These are phyloP conservation scores for Yamadazyma membranifaciens DNA, from an alignment of 1,139 yeast species.

Conservation along the genomic window DNA sequence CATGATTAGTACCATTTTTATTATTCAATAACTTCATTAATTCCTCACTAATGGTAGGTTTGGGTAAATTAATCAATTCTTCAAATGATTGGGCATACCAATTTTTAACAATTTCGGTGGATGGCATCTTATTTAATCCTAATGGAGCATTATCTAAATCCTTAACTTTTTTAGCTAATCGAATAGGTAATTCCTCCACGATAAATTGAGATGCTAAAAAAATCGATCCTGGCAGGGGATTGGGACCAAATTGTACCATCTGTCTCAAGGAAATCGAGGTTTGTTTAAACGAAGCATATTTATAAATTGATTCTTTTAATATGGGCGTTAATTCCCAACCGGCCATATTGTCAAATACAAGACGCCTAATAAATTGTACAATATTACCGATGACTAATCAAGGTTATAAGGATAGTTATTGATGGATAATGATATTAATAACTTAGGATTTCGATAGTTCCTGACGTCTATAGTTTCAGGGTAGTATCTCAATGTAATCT, in stretches of 20 bases:
- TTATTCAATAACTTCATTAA: constrained; percentile 31
- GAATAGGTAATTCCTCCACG: constrained; percentile 82
- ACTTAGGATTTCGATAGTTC: too few species aligned
- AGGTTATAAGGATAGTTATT: too few species aligned
- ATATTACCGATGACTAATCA: too few species aligned
- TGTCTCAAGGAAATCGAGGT: constrained; percentile 83
- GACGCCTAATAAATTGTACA: too few species aligned
- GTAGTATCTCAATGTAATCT: neutral
- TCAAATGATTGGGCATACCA: constrained; percentile 94
- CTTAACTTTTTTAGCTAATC: constrained; percentile 82
- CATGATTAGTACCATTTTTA: neutral
- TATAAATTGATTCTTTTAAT: constrained; percentile 40
- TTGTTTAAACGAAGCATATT: constrained; percentile 73
- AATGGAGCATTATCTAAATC: constrained; percentile 81
- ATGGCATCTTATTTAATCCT: constrained; percentile 70
- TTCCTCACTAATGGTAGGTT: constrained; percentile 44
- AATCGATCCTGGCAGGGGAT: constrained; percentile 74
- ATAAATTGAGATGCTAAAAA: constrained; percentile 84
- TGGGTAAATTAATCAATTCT: constrained; percentile 62
- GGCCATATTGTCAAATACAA: constrained; percentile 26
- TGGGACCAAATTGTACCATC: constrained; percentile 90
- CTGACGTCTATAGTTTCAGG: neutral
- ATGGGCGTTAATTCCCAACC: constrained; percentile 46
- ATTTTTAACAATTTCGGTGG: constrained; percentile 72
- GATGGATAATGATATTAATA: too few species aligned